A percentile compares a stretch with the other conserved stretches of the same genome.
These are phyloP conservation scores for barrel medic (Medicago truncatula) DNA, from an alignment of 306 rosid genomes.

Conservation along the genomic window MtrunA17r5.0-ANR NC_053049.1:7152501-7153000, in stretches of 20 bases:
- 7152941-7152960: neutral
- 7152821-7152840: neutral
- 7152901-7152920: constrained; percentile 30
- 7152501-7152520: too few species aligned
- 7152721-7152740: neutral
- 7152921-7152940: neutral
- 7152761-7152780: neutral
- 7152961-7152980: neutral
- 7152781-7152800: constrained; percentile 20
- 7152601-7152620: too few species aligned
- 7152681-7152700: neutral
- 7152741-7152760: neutral
- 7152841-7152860: constrained; percentile 17
- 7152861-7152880: neutral
- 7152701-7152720: neutral
- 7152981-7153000: neutral
- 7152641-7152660: neutral
- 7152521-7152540: too few species aligned
- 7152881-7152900: neutral
- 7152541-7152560: too few species aligned
- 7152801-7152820: constrained; percentile 6
- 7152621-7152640: neutral
- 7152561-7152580: too few species aligned
- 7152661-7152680: neutral
- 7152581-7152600: too few species aligned